Base-by-base conservation (phyloP, 441 rosid genomes). In the Erysimum pusillum region DNA sequence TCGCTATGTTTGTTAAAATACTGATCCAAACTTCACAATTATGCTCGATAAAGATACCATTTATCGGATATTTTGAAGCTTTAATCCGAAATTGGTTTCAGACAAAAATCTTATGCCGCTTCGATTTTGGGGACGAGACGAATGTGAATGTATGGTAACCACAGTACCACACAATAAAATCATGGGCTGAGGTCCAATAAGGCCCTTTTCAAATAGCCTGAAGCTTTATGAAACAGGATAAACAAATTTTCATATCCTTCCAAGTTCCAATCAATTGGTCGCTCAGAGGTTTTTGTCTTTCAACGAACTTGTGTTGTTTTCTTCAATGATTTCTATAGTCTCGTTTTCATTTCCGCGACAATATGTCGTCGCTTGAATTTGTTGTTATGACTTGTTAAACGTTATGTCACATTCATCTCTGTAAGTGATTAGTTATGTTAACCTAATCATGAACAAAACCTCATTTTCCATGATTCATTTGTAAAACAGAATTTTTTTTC, bases 241-340 rank as follows among this genome's bases (percentile, higher is more conserved):
- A 15, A 20, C 17, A 53, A 64, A 10, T 11, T 53, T 9, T 35
- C 10, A 56, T 45, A 44, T 31, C 31, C 15, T 14, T 44, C 17
- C 28, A 74, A 74, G n/a, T 14, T 44, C 17, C 28, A 74, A 74
- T 10, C 56, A 57, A 45, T 54, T 17, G 36, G 71, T 74, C 36
- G 12, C 13, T 54, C 56, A n/a, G 18, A 17, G 6, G 20, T n/a
- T 18, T 28, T 31, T 20, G 0, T 45, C 6, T 34, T 58, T 64
- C 14, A 4, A 25, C 17, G 64, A 38, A 44, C 57, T 64, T 32
- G 48, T n/a, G 2, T 63, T 17, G 22, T 48, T 38, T 62, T 13
- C 10, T 18, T 17, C 11, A 1, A 3, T 46, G 51, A 46, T 15
- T 46, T 71, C 10, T 46, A 18, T 32, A 5, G 14, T 9, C 22